A percentile compares a stretch with the other conserved stretches of the same genome.
Evolutionary conservation across 345 rosid genomes (phyloP).

Genomic region (Noccaea caerulescens): DNA sequence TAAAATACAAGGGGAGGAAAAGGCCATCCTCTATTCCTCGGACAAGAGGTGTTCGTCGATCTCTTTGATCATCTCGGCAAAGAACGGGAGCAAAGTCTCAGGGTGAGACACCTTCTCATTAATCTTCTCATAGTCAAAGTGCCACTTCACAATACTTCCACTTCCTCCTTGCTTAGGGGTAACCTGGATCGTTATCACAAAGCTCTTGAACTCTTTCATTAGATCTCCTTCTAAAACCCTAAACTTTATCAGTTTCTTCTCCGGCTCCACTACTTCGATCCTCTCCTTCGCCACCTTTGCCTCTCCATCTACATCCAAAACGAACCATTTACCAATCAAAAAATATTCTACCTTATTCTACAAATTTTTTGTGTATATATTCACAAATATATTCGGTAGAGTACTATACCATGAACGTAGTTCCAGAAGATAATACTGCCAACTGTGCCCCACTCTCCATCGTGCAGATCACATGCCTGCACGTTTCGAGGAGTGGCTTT

Average conservation of each 20-base stretch:
- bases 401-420: constrained; percentile 46
- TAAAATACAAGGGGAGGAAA: not conserved
- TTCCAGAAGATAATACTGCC: constrained; percentile 49
- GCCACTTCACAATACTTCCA: constrained; percentile 32
- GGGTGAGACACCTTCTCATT: constrained; percentile 23
- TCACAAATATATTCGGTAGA: not conserved
- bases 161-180: constrained; percentile 20
- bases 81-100: constrained; percentile 26
- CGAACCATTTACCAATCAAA: not conserved
- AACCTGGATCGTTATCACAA: constrained; percentile 22
- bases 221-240: constrained; percentile 36
- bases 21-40: constrained; percentile 9
- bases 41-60: constrained; percentile 22
- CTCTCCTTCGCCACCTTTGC: constrained; percentile 30
- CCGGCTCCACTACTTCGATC: constrained; percentile 31
- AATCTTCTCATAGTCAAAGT: constrained; percentile 33
- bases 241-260: constrained; percentile 26
- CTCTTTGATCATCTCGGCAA: constrained; percentile 20
- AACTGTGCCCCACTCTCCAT: constrained; percentile 52
- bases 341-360: not conserved
- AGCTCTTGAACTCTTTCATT: constrained; percentile 33
- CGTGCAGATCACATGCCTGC: constrained; percentile 45
- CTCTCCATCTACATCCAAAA: constrained; percentile 33
- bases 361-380: not conserved
- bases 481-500: constrained; percentile 41